Evolutionary conservation across 176 grass and related monocot genomes (phyloP), one percentile per base, ranked within the genome.

Genomic region (Oryza longistaminata): DNA sequence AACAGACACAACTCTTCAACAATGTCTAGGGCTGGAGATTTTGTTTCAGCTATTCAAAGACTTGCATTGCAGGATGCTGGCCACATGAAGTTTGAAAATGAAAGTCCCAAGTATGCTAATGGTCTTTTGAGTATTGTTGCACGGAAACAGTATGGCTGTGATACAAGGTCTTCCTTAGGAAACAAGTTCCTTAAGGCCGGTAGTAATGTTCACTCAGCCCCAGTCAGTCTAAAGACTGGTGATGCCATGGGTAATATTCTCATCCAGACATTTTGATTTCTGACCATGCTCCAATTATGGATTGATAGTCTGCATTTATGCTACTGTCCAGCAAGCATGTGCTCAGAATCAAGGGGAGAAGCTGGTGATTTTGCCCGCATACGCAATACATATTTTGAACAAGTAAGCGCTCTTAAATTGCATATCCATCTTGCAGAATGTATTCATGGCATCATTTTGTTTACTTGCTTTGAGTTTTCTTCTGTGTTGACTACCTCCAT

Each of bases 351-450:
- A 64, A 78, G 87, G 75, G 87, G 83, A 53, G 81, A 93, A 90
- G 91, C 85, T 90, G 66, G 58, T 64, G 91, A 93, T 68, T 85
- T 87, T 81, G 87, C 91, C 16, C 81, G 71, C 8, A 65, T 93
- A 75, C 81, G 76, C 71, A 90, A 93, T 90, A 74, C 85, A 89
- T 93, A 52, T 78, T 90, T 93, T 82, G 87, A 93, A 81, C 91
- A 90, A 83, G 91, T 92, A 85, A 86, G 21, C 64, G 48, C 53
- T 85, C 29, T 26, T 75, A 29, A 70, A 21, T 39, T 7, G 0
- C 9, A 21, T 21, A 39, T 49, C 26, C 48, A 10, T 6, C 71
- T 48, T 46, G 70, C 42, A 48, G n/a, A 48, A 48, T 58, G 52
- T 58, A 58, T 58, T 58, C 52, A 21, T 58, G 17, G 9, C 70